Percentiles rank a stretch among this genome's conserved stretches.
Conservation (phyloP, 805 yeast species). For the Hanseniaspora singularis region DNA sequence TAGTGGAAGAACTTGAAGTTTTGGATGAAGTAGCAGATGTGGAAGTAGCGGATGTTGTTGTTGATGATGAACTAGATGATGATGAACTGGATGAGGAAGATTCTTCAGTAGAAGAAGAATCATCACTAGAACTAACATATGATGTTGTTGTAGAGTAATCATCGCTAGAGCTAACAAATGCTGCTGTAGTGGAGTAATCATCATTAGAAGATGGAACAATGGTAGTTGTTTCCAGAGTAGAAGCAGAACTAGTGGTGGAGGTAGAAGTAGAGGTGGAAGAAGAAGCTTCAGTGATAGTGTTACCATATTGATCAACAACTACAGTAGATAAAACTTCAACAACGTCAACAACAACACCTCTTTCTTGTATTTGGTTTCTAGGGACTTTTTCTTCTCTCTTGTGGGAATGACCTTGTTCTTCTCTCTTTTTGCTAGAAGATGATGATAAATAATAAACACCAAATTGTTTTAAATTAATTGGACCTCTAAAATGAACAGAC, state of each 20-base stretch:
- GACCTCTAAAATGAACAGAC: constrained; percentile 72
- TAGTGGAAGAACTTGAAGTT: constrained; percentile 25
- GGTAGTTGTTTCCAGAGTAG: constrained; percentile 19
- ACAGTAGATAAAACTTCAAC: constrained; percentile 73
- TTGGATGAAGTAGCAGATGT: constrained; percentile 24
- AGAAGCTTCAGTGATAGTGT: constrained; percentile 21
- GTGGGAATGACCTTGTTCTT: too few relatives aligned
- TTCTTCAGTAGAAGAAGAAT: constrained; percentile 23
- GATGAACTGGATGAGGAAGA: constrained; percentile 17
- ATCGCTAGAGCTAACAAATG: constrained; percentile 24
- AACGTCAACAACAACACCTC: constrained; percentile 49
- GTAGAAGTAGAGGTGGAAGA: constrained; percentile 22
- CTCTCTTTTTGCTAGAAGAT: too few relatives aligned
- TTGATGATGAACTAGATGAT: constrained; percentile 16
- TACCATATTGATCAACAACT: constrained; percentile 48
- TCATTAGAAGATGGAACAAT: constrained; percentile 23
- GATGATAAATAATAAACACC: constrained; percentile 77
- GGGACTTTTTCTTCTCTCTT: constrained; percentile 21
- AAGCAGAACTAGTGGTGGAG: constrained; percentile 20
- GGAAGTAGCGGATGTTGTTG: constrained; percentile 21
- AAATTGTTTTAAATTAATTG: constrained; percentile 49
- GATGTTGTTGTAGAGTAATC: constrained; percentile 23
- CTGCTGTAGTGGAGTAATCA: too few relatives aligned
- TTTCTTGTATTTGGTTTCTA: constrained; percentile 42
- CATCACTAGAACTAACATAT: constrained; percentile 19